Evolutionary conservation across 306 rosid species (phyloP), one percentile per base, ranked within the genome.

Genomic region (Quercus ilex): DNA sequence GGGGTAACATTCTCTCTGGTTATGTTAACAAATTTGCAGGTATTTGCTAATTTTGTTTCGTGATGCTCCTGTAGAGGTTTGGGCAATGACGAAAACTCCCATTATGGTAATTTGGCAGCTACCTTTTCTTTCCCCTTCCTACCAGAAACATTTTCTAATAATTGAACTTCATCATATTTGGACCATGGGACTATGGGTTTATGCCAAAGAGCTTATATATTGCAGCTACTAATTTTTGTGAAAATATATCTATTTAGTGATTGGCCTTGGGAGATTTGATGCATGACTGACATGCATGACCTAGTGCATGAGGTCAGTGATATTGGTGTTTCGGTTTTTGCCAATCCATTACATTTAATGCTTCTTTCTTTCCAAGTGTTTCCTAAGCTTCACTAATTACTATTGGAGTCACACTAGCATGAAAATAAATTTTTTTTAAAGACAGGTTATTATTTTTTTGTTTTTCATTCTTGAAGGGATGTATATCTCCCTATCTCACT

Each of bases 1-100:
- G n/a, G 3, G 28, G 26, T 81, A 73, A 58, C 23, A 17, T 55
- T 67, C 21, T 68, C 55, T 64, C 67, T 55, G 38, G 30, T 58
- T 30, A 62, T 79, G 74, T 81, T 68, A 51, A 21, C 57, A 78
- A 78, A 73, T 65, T 91, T 84, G 81, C 92, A 96, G 99, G 88
- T 96, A 96, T 89, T 98, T 96, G 83, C 88, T 96, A 58, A 88
- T 96, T 83, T 87, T 96, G 96, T 94, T 93, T 82, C 97, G 93
- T 63, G 99, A 96, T 84, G 99, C 99, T 73, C 99, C 99, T 3
- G 96, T 96, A 74, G 99, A 96, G 84, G 98, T 96, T 83, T 96
- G 99, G 99, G 99, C 99, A 79, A 96, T 96, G 99, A 90, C 99
- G 69, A 96, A 91, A 88, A 88, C 68, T 88, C 99, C 99, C 33